Evolutionary conservation across 2,329 filamentous ascomycete genomes (phyloP), one percentile per base, ranked within the genome.

Genomic region (Colletotrichum brevisporum): DNA sequence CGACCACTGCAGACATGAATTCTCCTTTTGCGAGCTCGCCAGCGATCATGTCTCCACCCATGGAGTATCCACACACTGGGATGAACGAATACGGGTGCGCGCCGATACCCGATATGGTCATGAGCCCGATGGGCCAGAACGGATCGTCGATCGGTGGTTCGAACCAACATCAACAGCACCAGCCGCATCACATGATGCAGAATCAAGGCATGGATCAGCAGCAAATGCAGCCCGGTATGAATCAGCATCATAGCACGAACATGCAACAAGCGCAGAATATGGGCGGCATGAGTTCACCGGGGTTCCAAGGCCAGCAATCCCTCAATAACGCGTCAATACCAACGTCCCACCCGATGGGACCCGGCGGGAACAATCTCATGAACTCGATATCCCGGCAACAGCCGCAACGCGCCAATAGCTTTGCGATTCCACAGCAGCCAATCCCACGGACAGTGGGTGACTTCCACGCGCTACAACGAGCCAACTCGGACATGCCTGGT

Each of bases 1-100:
- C 65, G 41, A 68, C 64, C 24, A 74, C 74, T 54, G 78, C 80
- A 16, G 83, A 85, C 56, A 82, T 88, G 74, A 81, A 81, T 69
- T 83, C 83, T 1, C 85, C 86, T 0, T 90, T 86, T 72, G 82
- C 82, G 18, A 84, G 83, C 67, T 89, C 87, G 1, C 86, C 88
- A 0, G 74, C 80, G 13, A 83, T 89, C 27, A 83, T 89, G 80
- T 88, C 87, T 3, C 86, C 86, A 1, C 78, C 79, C 4, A 79
- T 85, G 64, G 88, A 89, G 5, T 86, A 87, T 69, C 73, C 81
- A 2, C 82, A 57, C 50, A 54, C 85, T 39, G 74, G 74, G 61
- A 77, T 87, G 59, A 77, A 78, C 45, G 83, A 84, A 3, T 89
- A 70, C 16, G 67, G 63, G 9, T 81, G 76, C 41, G 81, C 79